Conservation (phyloP, 495 filamentous ascomycete species). For the Aspergillus cavernicola region DNA sequence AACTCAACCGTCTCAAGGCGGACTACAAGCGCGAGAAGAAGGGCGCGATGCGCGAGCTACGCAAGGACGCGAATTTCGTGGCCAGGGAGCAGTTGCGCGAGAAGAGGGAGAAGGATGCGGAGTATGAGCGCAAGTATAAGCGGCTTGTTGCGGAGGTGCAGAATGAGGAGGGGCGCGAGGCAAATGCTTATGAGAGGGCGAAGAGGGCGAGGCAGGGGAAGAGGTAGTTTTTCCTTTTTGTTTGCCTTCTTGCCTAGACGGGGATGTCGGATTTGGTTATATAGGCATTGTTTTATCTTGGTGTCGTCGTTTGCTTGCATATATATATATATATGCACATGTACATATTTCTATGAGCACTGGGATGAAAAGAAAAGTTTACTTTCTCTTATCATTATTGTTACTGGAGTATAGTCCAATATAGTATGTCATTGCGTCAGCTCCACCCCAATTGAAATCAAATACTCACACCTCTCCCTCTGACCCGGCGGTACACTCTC, state of each 20-base stretch:
- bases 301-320: no score
- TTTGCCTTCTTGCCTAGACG: no score
- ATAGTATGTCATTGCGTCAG: slow-evolving; percentile 40
- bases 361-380: background rate
- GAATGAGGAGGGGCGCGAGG: slow-evolving; percentile 81
- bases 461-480: slow-evolving; percentile 49
- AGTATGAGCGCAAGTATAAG: slow-evolving; percentile 94
- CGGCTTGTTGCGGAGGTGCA: slow-evolving; percentile 90
- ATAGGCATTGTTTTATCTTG: no score
- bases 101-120: slow-evolving; percentile 86
- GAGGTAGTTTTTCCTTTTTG: slow-evolving; percentile 32
- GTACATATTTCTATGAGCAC: background rate
- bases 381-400: background rate
- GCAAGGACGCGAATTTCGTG: slow-evolving; percentile 91
- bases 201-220: slow-evolving; percentile 65
- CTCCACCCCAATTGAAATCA: slow-evolving; percentile 47
- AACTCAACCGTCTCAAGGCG: slow-evolving; percentile 70
- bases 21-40: slow-evolving; percentile 95
- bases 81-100: slow-evolving; percentile 80
- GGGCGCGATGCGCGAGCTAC: slow-evolving; percentile 87
- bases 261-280: no score
- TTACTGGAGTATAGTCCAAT: background rate
- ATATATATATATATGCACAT: background rate
- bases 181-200: slow-evolving; percentile 84
- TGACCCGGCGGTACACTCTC: slow-evolving; percentile 49